Evolutionary conservation across 2,329 filamentous ascomycete species (phyloP), one percentile per base, ranked within the genome.

Genomic region (Myriosclerotinia scirpicola): DNA sequence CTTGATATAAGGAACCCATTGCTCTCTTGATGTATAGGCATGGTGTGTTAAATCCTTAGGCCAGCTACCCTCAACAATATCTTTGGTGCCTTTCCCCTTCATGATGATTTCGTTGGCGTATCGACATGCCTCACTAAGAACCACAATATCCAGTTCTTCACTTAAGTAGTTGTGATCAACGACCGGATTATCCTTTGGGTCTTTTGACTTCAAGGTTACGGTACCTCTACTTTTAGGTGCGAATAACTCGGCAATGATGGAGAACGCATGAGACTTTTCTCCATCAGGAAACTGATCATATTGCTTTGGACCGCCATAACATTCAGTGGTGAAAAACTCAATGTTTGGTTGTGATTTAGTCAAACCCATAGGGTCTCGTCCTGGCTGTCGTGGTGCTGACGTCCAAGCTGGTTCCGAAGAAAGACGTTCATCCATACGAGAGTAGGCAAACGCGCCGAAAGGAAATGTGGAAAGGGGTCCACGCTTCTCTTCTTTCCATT

Each of bases 351-450:
- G 87, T 7, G 76, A 75, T 0, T 79, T 76, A 0, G 81, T 82
- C 20, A 89, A 77, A 22, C 83, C 85, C 86, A 90, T 89, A 0
- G 87, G 85, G 70, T 89, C 87, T 5, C 86, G 83, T 5, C 83
- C 84, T 36, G 79, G 75, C 46, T 77, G 64, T 7, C 81, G 79
- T 0, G 80, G 76, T 0, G 85, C 83, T 5, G 79, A 76, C 3
- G 79, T 79, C 87, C 87, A 89, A 8, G 85, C 71, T 3, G 81
- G 78, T 0, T 83, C 82, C 70, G 85, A 79, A 55, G 80, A 77
- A 0, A 89, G 80, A 8, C 86, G 83, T 11, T 86, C 81, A 67
- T 88, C 85, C 0, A 89, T 78, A n/a, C 87, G 81, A 7, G 86
- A 83, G 70, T 82, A 90, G 14, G 82, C 85, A 66, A 89, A 88